These are phyloP conservation scores for Lipomyces starkeyi DNA, from an alignment of 805 yeast species.

Conservation along the genomic window DNA sequence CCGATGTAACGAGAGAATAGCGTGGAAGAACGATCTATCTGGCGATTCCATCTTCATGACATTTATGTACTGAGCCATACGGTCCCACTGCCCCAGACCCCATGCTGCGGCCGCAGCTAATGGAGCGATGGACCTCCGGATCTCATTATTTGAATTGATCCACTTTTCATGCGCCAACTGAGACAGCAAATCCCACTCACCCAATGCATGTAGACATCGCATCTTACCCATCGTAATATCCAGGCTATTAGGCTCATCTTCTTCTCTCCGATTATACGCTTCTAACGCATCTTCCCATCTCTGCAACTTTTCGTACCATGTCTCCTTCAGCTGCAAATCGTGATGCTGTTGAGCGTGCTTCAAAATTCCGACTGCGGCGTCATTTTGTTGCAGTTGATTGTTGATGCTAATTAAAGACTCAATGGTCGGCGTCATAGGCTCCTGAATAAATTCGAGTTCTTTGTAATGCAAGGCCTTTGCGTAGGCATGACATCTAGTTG, in stretches of 20 bases:
- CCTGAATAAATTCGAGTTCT: constrained; percentile 92
- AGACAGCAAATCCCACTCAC: constrained; percentile 95
- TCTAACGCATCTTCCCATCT: constrained; percentile 97
- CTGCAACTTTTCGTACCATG: constrained; percentile 96
- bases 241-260: constrained; percentile 60
- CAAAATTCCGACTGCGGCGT: constrained; percentile 95
- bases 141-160: constrained; percentile 73
- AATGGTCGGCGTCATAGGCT: constrained; percentile 88
- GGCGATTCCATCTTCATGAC: constrained; percentile 94
- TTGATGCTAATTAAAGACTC: constrained; percentile 91
- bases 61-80: constrained; percentile 87
- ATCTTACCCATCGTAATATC: constrained; percentile 96
- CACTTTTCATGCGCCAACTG: constrained; percentile 86
- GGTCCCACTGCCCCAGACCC: constrained; percentile 97
- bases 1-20: constrained; percentile 82
- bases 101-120: constrained; percentile 98
- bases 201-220: constrained; percentile 97
- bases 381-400: constrained; percentile 93
- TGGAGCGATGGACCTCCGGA: constrained; percentile 86
- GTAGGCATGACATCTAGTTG: constrained; percentile 94
- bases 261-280: constrained; percentile 83
- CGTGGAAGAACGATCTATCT: constrained; percentile 92
- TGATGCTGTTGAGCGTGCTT: constrained; percentile 89
- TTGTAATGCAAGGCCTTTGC: constrained; percentile 97
- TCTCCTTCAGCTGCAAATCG: constrained; percentile 82